phyloP scores from a whole-genome alignment of 306 rosid species.

The Hippophae gyantsensis region DNA sequence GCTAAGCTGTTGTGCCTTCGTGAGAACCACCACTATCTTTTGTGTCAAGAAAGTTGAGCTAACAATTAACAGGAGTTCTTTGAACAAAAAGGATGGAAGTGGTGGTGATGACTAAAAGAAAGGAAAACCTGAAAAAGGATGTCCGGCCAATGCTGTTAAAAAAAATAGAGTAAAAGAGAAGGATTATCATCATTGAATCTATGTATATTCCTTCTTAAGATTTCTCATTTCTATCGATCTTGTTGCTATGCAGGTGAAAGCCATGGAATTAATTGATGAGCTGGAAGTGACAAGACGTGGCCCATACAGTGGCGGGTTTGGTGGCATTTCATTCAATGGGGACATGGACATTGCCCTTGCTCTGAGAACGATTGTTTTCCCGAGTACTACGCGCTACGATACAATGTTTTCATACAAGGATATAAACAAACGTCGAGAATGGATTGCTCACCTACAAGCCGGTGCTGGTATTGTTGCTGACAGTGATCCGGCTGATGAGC shows the following conservation, averaged over 20 bases:
- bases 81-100: no score
- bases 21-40: no score
- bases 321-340: slow-evolving; percentile 79
- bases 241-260: slow-evolving; percentile 69
- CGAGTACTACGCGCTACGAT: slow-evolving; percentile 63
- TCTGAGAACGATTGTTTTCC: slow-evolving; percentile 78
- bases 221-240: slow-evolving; percentile 1
- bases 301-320: slow-evolving; percentile 95
- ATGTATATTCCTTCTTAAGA: background rate
- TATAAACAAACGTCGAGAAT: slow-evolving; percentile 58
- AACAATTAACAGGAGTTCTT: no score
- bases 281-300: slow-evolving; percentile 87
- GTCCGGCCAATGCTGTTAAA: no score
- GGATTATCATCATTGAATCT: background rate
- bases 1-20: no score
- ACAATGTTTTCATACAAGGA: slow-evolving; percentile 84
- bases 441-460: slow-evolving; percentile 91
- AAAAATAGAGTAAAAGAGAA: no score
- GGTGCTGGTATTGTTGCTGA: slow-evolving; percentile 98
- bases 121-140: no score
- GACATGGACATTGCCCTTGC: slow-evolving; percentile 95
- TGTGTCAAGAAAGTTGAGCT: no score
- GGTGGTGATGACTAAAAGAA: no score
- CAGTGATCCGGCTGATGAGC: slow-evolving; percentile 86
- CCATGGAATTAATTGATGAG: slow-evolving; percentile 93